Percentiles rank a stretch among this genome's conserved stretches.
These are phyloP conservation scores for Leccinum broughii DNA, from an alignment of 768 basidiomycete species.

Conservation along the genomic window DNA sequence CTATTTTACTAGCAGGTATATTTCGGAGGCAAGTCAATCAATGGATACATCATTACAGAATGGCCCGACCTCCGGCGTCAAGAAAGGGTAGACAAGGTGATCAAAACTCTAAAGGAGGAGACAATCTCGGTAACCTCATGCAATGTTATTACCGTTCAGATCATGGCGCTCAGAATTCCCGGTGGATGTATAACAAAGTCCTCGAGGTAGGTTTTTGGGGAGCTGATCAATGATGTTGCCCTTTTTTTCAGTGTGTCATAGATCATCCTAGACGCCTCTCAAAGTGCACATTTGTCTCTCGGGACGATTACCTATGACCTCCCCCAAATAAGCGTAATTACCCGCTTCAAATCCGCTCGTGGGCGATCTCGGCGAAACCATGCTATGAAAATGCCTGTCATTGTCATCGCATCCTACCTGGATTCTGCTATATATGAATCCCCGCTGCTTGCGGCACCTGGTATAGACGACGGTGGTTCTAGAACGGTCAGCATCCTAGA, in stretches of 20 bases:
- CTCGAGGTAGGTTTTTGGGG: neutral
- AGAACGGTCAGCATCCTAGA: constrained; percentile 79
- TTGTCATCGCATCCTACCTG: constrained; percentile 44
- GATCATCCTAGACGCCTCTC: no score
- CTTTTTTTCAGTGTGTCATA: neutral
- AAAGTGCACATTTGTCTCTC: constrained; percentile 12
- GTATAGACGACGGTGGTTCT: constrained; percentile 53
- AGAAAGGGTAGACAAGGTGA: constrained; percentile 12
- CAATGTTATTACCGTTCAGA: constrained; percentile 29
- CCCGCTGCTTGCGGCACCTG: constrained; percentile 43
- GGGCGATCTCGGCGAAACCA: constrained; percentile 8
- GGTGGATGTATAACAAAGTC: constrained; percentile 36
- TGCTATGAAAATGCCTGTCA: constrained; percentile 24
- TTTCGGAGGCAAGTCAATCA: neutral
- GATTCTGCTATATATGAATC: constrained; percentile 43
- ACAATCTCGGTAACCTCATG: constrained; percentile 37
- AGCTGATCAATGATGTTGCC: neutral
- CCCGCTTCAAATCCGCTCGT: constrained; percentile 23
- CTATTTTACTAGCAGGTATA: neutral
- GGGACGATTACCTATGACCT: constrained; percentile 23
- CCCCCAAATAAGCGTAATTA: constrained; percentile 22
- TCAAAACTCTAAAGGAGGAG: neutral
- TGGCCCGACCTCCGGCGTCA: constrained; percentile 20
- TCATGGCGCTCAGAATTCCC: constrained; percentile 41
- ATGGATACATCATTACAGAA: constrained; percentile 1